Evolutionary conservation across 140 eudicot species (phyloP), one percentile per base, ranked within the genome.

Genomic region (Ambrosia hybrid): DNA sequence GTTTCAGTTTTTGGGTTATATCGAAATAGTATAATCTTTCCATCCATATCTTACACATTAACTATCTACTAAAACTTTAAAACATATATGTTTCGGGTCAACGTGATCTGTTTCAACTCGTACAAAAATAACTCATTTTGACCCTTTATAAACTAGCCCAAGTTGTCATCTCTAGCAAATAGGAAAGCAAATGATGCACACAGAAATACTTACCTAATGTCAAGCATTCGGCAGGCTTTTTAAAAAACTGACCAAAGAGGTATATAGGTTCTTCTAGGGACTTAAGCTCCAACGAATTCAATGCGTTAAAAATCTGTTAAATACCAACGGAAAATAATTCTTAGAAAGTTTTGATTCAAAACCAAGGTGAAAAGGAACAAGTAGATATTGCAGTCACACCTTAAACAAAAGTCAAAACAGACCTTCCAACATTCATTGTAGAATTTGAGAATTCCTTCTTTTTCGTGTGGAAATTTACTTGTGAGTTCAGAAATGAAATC

Each of bases 361-460:
- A 39, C 48, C 3, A 45, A 71, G 39, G 45, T n/a, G 52, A 81
- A 78, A 69, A 56, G 37, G 56, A 68, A 21, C 79, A 68, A 70
- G 37, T 51, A 77, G 68, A 73, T 41, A 78, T 69, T 57, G 70
- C 70, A 73, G 72, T 78, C 85, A n/a, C n/a, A 85, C 89, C 89
- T 88, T 74, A 84, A 77, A 41, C 63, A 81, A 84, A 70, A 86
- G 73, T 57, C 77, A 83, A 84, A 71, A 94, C 97, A 73, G 80
- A 90, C 99, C 99, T 94, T 90, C 99, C 99, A 94, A 81, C 99
- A 94, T 77, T 30, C 84, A 8, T 89, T 69, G 69, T 94, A 94
- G 81, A 94, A 94, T 79, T 86, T 84, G 78, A 84, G 88, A 74
- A 94, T 94, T 62, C 99, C 97, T 79, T 90, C 90, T 76, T 82